Percentiles rank a stretch among this genome's conserved stretches.
phyloP scores from a whole-genome alignment of 106 monocot species.

The Acanthochlamys bracteata region DNA sequence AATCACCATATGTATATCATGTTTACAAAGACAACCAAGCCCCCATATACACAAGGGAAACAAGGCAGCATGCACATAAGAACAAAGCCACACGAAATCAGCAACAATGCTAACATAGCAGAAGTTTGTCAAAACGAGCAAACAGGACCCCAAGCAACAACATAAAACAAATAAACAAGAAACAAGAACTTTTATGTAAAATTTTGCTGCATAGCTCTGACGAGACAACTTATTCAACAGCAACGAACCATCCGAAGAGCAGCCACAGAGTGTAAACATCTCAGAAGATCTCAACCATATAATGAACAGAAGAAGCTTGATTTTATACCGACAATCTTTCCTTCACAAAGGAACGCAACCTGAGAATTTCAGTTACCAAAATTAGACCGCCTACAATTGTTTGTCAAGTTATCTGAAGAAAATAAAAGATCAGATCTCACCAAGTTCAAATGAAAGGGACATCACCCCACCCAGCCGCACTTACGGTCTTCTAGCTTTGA shows the following conservation, averaged over 20 bases:
- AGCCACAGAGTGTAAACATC: background rate
- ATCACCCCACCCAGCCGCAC: conserved; percentile 12
- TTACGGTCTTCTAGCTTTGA: conserved; percentile 8
- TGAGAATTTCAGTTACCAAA: background rate
- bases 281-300: background rate
- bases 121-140: too few species aligned
- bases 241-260: background rate
- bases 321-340: background rate
- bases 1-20: too few species aligned
- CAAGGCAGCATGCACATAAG: too few species aligned
- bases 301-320: background rate
- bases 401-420: background rate
- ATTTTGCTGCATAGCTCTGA: background rate
- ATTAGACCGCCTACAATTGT: background rate
- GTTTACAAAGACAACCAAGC: too few species aligned
- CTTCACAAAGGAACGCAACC: conserved; percentile 4
- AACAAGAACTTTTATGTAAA: background rate
- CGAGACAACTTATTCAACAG: background rate
- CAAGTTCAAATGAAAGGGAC: conserved; percentile 10
- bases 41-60: too few species aligned
- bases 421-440: conserved; percentile 2
- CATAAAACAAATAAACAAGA: background rate
- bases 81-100: too few species aligned
- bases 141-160: too few species aligned
- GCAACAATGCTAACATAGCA: too few species aligned